A percentile compares a stretch with the other conserved stretches of the same genome.
Conservation (phyloP, 257 asterid species). For the Galeopsis tetrahit region DNA sequence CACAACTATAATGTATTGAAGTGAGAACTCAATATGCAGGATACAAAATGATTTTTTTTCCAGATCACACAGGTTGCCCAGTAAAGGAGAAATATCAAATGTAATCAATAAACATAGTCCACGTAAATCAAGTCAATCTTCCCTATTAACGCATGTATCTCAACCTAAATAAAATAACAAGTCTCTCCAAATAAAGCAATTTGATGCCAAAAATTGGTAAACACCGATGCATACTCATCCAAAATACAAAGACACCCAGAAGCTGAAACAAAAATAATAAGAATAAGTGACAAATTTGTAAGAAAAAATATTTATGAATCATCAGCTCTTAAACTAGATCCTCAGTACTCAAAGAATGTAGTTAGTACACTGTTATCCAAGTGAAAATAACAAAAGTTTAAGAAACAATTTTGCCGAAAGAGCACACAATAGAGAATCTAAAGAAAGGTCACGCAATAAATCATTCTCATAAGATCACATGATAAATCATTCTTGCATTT, state of each 20-base stretch:
- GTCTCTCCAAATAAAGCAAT: not conserved
- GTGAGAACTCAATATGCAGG: too few relatives aligned
- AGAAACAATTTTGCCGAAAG: not conserved
- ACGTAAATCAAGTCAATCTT: constrained; percentile 1
- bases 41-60: too few relatives aligned
- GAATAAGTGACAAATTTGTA: too few relatives aligned
- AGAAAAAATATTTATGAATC: too few relatives aligned
- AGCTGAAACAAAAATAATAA: too few relatives aligned
- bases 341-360: too few relatives aligned
- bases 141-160: not conserved
- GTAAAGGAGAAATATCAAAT: not conserved
- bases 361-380: too few relatives aligned
- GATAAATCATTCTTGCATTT: not conserved
- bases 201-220: constrained; percentile 2
- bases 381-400: not conserved
- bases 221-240: not conserved
- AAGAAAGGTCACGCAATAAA: not conserved
- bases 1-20: too few relatives aligned
- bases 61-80: not conserved
- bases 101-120: not conserved
- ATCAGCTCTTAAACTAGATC: too few relatives aligned
- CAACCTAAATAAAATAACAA: not conserved
- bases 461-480: too few relatives aligned
- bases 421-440: constrained; percentile 3
- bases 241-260: not conserved